Percentiles rank a stretch among this genome's conserved stretches.
phyloP scores from a whole-genome alignment of 208 protist species.

The Crithidia bombi region DNA sequence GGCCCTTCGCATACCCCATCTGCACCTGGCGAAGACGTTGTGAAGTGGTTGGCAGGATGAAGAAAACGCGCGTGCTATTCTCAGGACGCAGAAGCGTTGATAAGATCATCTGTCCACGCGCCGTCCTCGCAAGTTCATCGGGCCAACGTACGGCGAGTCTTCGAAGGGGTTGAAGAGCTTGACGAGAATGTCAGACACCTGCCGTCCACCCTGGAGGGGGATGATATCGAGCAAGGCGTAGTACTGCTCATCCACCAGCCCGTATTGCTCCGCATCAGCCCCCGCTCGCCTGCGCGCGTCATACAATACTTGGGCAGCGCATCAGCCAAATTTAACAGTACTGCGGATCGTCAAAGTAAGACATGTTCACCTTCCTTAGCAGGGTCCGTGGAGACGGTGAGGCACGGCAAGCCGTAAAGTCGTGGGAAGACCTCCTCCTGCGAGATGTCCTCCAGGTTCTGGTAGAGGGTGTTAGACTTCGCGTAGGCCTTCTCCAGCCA shows the following conservation, averaged over 20 bases:
- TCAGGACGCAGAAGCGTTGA: slow-evolving; percentile 40
- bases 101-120: slow-evolving; percentile 55
- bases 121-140: slow-evolving; percentile 66
- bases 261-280: slow-evolving; percentile 39
- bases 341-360: slow-evolving; percentile 42
- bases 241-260: slow-evolving; percentile 57
- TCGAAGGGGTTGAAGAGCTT: slow-evolving; percentile 80
- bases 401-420: slow-evolving; percentile 63
- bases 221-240: slow-evolving; percentile 72
- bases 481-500: slow-evolving; percentile 79
- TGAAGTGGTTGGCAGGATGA: slow-evolving; percentile 64
- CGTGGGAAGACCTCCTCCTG: slow-evolving; percentile 66
- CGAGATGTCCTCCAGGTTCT: slow-evolving; percentile 57
- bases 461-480: slow-evolving; percentile 84
- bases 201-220: slow-evolving; percentile 38
- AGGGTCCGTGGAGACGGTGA: slow-evolving; percentile 46
- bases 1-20: slow-evolving; percentile 45
- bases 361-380: slow-evolving; percentile 36
- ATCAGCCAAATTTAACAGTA: slow-evolving; percentile 49
- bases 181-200: slow-evolving; percentile 61
- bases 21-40: slow-evolving; percentile 63
- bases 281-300: slow-evolving; percentile 41
- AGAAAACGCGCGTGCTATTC: slow-evolving; percentile 52
- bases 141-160: slow-evolving; percentile 58
- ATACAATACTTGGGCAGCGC: slow-evolving; percentile 27